These are phyloP conservation scores for Nymphaea thermarum DNA, from an alignment of 164 flowering plant species.

Conservation along the genomic window DNA sequence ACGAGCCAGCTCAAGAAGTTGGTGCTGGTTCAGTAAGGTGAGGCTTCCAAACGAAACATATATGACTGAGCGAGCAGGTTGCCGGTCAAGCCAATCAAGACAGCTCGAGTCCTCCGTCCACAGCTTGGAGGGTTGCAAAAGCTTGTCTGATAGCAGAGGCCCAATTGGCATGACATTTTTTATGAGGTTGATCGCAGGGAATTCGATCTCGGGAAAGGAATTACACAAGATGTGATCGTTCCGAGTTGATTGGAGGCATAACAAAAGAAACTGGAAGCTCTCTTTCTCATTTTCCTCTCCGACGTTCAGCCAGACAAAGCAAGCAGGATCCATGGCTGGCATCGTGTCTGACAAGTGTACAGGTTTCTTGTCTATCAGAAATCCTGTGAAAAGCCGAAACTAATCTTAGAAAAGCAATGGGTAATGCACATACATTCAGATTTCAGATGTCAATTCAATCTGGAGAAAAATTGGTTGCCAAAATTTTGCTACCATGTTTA, in stretches of 20 bases:
- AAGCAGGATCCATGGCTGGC: not conserved
- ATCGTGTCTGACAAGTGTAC: not conserved
- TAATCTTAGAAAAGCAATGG: too few species aligned
- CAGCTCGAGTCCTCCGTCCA: conserved; percentile 20
- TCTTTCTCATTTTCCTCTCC: not conserved
- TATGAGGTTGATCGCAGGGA: conserved; percentile 3
- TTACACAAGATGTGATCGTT: conserved; percentile 15
- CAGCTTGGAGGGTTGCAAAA: conserved; percentile 2
- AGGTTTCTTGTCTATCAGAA: not conserved
- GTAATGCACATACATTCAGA: too few species aligned
- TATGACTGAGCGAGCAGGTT: conserved; percentile 16
- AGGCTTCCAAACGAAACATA: conserved; percentile 31
- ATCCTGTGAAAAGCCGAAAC: not conserved
- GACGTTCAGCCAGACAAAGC: not conserved
- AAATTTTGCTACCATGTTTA: too few species aligned
- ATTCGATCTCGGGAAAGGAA: conserved; percentile 17
- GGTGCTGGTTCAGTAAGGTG: conserved; percentile 10
- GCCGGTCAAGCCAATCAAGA: conserved; percentile 22
- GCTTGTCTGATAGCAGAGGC: conserved; percentile 10
- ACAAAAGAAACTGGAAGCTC: not conserved
- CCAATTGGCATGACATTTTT: conserved; percentile 16
- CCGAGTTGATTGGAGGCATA: not conserved
- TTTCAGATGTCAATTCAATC: too few species aligned
- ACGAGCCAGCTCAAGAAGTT: conserved; percentile 23
- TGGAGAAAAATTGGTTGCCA: too few species aligned